These are phyloP conservation scores for Daldinia vernicosa DNA, from an alignment of 495 filamentous ascomycete genomes.

Conservation along the genomic window DNA sequence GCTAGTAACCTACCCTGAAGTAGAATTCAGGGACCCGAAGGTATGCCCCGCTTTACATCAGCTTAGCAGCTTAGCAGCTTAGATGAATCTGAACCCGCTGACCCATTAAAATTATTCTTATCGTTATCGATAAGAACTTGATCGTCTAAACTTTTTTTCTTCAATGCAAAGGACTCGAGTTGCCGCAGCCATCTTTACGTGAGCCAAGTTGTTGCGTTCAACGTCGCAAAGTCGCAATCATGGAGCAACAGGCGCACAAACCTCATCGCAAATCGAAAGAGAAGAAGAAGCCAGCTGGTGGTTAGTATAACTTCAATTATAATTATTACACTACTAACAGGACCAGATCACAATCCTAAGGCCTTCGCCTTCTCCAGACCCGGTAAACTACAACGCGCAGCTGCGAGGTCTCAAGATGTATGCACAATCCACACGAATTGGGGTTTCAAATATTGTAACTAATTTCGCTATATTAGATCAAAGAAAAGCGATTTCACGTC, in stretches of 20 bases:
- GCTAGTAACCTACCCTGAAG: constrained; percentile 32
- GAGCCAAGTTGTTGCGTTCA: constrained; percentile 15
- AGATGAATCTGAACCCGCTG: neutral
- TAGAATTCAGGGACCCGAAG: constrained; percentile 17
- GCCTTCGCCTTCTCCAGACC: constrained; percentile 89
- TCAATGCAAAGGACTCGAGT: neutral
- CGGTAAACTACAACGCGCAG: constrained; percentile 82
- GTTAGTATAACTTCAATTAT: constrained; percentile 36
- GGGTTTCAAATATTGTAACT: neutral
- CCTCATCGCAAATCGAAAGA: constrained; percentile 88
- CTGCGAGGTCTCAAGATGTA: constrained; percentile 92
- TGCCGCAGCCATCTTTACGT: neutral
- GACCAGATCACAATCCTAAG: constrained; percentile 82
- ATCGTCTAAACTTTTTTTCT: constrained; percentile 26
- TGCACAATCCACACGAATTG: constrained; percentile 25
- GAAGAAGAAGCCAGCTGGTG: constrained; percentile 79
- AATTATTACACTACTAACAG: constrained; percentile 22
- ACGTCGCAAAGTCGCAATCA: constrained; percentile 46
- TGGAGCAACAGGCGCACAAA: constrained; percentile 88
- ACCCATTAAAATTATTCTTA: constrained; percentile 17
- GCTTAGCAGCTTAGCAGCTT: neutral
- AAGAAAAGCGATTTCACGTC: constrained; percentile 95
- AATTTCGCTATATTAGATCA: constrained; percentile 64
- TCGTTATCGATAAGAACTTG: constrained; percentile 40
- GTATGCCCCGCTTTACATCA: constrained; percentile 2